Conservation (phyloP, 768 basidiomycete species). For the Pholiota molesta region DNA sequence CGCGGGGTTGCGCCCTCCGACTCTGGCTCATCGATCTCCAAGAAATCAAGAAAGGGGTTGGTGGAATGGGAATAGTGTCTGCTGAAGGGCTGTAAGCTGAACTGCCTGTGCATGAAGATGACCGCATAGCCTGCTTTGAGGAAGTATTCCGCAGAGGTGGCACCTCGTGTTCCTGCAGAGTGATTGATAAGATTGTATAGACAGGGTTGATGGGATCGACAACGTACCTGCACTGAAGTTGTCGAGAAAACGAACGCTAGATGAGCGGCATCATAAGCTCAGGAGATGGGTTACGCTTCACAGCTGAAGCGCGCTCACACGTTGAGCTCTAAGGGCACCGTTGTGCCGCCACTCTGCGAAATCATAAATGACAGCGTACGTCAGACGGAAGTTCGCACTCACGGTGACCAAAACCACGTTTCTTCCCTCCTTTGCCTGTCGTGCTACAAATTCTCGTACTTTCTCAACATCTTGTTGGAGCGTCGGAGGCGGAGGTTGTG, state of each 20-base stretch:
- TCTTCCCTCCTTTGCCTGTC: slow-evolving; percentile 64
- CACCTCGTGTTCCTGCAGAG: slow-evolving; percentile 88
- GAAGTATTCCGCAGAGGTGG: slow-evolving; percentile 98
- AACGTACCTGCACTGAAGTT: slow-evolving; percentile 94
- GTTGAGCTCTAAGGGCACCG: slow-evolving; percentile 96
- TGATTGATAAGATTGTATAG: slow-evolving; percentile 10
- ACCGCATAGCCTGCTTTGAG: slow-evolving; percentile 93
- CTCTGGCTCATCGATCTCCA: slow-evolving; percentile 60
- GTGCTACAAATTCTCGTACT: slow-evolving; percentile 70
- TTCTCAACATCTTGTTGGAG: slow-evolving; percentile 68
- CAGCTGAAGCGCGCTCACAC: slow-evolving; percentile 70
- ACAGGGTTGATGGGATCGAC: neutral
- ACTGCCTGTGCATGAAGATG: slow-evolving; percentile 98
- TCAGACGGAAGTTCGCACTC: slow-evolving; percentile 29
- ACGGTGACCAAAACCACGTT: slow-evolving; percentile 95
- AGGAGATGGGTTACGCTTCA: slow-evolving; percentile 19
- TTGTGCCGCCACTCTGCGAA: slow-evolving; percentile 93
- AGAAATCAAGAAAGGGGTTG: slow-evolving; percentile 95
- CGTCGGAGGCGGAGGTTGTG: slow-evolving; percentile 76
- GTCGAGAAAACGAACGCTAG: slow-evolving; percentile 95
- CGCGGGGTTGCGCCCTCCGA: slow-evolving; percentile 35
- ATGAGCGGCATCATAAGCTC: slow-evolving; percentile 28
- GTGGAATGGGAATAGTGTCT: slow-evolving; percentile 98
- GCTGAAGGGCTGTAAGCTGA: slow-evolving; percentile 97
- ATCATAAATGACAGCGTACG: slow-evolving; percentile 5